Conservation (phyloP, 179 eudicot species). For the Spergularia azorica region DNA sequence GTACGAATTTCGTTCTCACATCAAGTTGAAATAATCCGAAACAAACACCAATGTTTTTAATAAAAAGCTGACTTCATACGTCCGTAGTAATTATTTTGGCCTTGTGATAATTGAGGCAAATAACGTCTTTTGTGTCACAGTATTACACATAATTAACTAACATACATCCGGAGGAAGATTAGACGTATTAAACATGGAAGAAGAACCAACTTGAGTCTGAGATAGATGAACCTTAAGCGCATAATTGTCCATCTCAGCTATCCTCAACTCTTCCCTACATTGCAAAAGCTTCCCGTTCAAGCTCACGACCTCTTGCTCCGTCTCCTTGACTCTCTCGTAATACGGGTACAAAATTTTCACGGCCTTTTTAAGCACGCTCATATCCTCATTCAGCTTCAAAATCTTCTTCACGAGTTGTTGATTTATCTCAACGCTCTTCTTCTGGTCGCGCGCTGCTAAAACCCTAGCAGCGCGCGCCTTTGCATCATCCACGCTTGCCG, state of each 20-base stretch:
- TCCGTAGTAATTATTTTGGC: too few relatives aligned
- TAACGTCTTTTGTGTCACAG: too few relatives aligned
- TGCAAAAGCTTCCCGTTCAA: not conserved
- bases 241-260: not conserved
- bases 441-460: not conserved
- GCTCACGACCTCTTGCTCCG: not conserved
- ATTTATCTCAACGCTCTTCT: not conserved
- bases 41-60: too few relatives aligned
- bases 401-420: not conserved
- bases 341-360: too few relatives aligned
- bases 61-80: too few relatives aligned
- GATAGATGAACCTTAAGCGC: not conserved
- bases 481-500: slow-evolving; percentile 5
- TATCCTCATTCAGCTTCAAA: not conserved
- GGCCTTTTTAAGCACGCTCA: not conserved
- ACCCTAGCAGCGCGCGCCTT: not conserved
- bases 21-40: too few relatives aligned
- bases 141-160: not conserved
- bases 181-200: not conserved
- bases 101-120: too few relatives aligned
- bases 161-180: slow-evolving; percentile 10
- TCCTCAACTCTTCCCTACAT: slow-evolving; percentile 7
- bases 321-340: not conserved
- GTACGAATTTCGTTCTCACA: too few relatives aligned
- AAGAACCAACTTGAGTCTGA: not conserved